Percentiles rank a stretch among this genome's conserved stretches.
Conservation (phyloP, 345 rosid genomes). For the Clarkia xantiana region DNA sequence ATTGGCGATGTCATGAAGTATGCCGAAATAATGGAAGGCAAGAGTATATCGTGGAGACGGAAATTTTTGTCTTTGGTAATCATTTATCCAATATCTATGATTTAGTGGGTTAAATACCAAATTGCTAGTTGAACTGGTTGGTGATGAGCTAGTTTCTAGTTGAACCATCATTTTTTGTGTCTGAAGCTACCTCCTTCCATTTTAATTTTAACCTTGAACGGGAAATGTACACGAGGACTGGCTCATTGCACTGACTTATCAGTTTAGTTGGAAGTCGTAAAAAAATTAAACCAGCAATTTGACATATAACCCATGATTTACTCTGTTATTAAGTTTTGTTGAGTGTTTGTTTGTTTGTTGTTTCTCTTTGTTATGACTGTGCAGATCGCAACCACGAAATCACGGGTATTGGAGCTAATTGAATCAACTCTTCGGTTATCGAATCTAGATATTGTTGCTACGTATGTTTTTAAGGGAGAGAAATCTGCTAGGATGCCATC, state of each 20-base stretch:
- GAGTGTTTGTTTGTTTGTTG: slow-evolving; percentile 4
- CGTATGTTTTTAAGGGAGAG: slow-evolving; percentile 48
- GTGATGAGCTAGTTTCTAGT: no score
- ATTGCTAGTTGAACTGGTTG: no score
- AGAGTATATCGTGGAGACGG: slow-evolving; percentile 72
- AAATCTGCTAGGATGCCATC: slow-evolving; percentile 35
- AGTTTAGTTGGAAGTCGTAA: no score
- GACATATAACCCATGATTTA: no score
- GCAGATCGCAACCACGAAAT: slow-evolving; percentile 67
- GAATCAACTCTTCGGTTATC: slow-evolving; percentile 66
- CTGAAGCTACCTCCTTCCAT: no score
- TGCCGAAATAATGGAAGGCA: slow-evolving; percentile 47
- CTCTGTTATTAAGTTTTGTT: neutral
- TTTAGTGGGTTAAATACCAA: no score
- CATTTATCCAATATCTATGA: neutral
- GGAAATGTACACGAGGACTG: no score
- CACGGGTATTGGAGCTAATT: slow-evolving; percentile 54
- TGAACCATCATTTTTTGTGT: no score
- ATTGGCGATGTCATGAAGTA: slow-evolving; percentile 46
- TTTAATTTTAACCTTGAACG: no score
- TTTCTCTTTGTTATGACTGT: slow-evolving; percentile 11
- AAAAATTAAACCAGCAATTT: no score
- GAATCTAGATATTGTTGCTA: slow-evolving; percentile 56
- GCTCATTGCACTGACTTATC: no score
- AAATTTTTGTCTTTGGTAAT: slow-evolving; percentile 51